Percentiles rank a stretch among this genome's conserved stretches.
phyloP scores from a whole-genome alignment of 2,329 filamentous ascomycete genomes.

The Beauveria pseudobassiana region DNA sequence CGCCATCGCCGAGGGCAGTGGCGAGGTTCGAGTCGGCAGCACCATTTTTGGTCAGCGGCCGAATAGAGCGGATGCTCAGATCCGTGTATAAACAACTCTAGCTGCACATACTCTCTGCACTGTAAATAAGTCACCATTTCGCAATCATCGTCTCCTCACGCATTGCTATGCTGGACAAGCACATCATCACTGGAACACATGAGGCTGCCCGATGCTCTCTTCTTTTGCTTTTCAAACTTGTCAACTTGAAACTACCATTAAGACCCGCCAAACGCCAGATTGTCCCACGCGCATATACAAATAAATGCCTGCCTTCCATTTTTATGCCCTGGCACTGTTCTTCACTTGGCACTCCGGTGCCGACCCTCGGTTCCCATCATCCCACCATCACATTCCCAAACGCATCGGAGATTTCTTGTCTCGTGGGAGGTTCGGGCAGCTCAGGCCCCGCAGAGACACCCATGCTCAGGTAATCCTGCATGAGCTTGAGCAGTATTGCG shows the following conservation, averaged over 20 bases:
- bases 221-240: not conserved
- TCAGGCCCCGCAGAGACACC: conserved; percentile 39
- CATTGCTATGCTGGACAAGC: no score
- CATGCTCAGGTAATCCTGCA: conserved; percentile 71
- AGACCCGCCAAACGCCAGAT: conserved; percentile 3
- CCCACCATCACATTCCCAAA: conserved; percentile 51
- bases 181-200: no score
- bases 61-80: conserved; percentile 68
- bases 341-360: not conserved
- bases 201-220: not conserved
- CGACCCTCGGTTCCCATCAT: not conserved
- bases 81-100: conserved; percentile 36
- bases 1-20: conserved; percentile 74
- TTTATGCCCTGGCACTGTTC: not conserved
- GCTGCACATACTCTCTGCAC: not conserved
- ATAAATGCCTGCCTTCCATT: not conserved
- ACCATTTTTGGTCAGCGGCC: conserved; percentile 87
- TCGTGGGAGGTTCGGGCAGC: conserved; percentile 32
- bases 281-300: conserved; percentile 4
- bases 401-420: conserved; percentile 45
- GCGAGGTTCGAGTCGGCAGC: conserved; percentile 86
- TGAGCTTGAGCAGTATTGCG: conserved; percentile 68
- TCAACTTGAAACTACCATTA: not conserved
- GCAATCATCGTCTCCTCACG: not conserved
- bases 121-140: not conserved